Percentiles rank a stretch among this genome's conserved stretches.
Evolutionary conservation across 2,329 filamentous ascomycete species (phyloP).

Genomic region (Kalaharituber pfeilii): DNA sequence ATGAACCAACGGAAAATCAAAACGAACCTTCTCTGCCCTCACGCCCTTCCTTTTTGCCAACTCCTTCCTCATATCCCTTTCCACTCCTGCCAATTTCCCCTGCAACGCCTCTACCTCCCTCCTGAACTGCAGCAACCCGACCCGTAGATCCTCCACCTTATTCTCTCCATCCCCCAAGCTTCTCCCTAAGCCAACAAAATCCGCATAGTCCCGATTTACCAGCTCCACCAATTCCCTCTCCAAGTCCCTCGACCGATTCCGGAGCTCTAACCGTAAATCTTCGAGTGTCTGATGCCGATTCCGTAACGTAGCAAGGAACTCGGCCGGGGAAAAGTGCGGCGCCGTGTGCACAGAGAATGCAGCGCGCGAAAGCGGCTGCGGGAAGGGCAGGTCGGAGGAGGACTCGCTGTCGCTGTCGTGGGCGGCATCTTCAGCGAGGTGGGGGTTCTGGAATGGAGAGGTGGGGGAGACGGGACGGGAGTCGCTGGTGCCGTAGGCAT

Average conservation of each 20-base stretch:
- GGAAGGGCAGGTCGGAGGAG: constrained; percentile 67
- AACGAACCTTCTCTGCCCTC: not conserved
- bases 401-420: constrained; percentile 30
- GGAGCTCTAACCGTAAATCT: constrained; percentile 72
- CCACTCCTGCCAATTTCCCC: constrained; percentile 42
- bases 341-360: constrained; percentile 49
- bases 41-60: constrained; percentile 45
- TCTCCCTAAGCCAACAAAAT: constrained; percentile 68
- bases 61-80: constrained; percentile 50
- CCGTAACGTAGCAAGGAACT: constrained; percentile 65
- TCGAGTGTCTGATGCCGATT: constrained; percentile 91
- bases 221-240: constrained; percentile 79
- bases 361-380: constrained; percentile 59
- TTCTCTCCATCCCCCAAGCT: constrained; percentile 78
- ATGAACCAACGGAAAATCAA: not conserved
- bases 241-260: constrained; percentile 60
- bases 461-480: not conserved
- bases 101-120: constrained; percentile 60
- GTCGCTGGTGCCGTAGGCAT: not conserved
- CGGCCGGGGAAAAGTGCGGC: constrained; percentile 57
- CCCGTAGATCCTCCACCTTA: constrained; percentile 72
- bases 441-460: not conserved
- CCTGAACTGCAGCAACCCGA: constrained; percentile 70
- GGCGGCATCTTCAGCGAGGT: not conserved
- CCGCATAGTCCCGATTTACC: constrained; percentile 86